Evolutionary conservation across 495 filamentous ascomycete genomes (phyloP), one percentile per base, ranked within the genome.

Genomic region (Penicillium parvum): DNA sequence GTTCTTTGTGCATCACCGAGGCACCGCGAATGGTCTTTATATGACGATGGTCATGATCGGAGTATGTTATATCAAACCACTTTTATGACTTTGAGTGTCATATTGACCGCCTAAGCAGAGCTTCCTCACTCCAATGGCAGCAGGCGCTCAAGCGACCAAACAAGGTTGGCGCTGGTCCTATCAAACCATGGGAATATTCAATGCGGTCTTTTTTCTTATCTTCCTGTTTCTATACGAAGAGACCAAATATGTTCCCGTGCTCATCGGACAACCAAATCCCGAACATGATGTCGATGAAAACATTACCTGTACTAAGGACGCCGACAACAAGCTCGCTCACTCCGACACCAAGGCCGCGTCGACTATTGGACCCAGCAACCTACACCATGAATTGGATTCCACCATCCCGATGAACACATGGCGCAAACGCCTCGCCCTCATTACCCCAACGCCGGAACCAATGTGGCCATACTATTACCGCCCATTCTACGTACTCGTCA

Each of bases 1-100:
- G 2, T 69, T 63, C 44, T 69, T 63, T 22, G 61, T 69, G 11
- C 65, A 69, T 38, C 59, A 66, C 11, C 57, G 63, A 5, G 65
- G 58, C 0, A 49, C 40, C 7, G 63, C 61, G 61, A 69, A 69
- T 40, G 63, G 49, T n/a, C 27, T 65, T 7, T 68, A 65, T 22
- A 59, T 65, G 55, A 59, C 35, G 1, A 62, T 61, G 51, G 46
- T 65, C 14, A 65, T 63, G 58, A 63, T 63, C 32, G 64, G 64
- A 2, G 63, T 66, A 53, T 25, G 60, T 56, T 5, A 4, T 35
- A 21, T 17, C 10, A 3, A 40, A 10, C 9, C 7, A 3, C 4
- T 25, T 4, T 5, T 9, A 4, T 6, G 7, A 23, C 14, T 27
- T 12, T 25, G 15, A 25, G 19, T 15, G 4, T 28, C 7, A 26